phyloP scores from a whole-genome alignment of 2,329 filamentous ascomycete genomes.

The Aspergillus glaucus region DNA sequence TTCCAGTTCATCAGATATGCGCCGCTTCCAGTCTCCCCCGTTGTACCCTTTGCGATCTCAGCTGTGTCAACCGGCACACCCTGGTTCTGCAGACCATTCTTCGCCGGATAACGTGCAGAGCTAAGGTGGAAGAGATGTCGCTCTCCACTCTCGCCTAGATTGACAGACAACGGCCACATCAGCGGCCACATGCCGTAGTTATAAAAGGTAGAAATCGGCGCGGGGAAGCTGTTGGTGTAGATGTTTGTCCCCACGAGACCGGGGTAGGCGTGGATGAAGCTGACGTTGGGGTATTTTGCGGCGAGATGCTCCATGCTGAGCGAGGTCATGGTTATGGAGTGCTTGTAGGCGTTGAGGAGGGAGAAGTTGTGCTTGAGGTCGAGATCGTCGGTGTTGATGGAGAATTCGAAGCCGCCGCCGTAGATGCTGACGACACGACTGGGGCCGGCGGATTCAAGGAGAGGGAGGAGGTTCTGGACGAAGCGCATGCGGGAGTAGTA shows the following conservation, averaged over 20 bases:
- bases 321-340: slow-evolving; percentile 47
- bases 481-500: slow-evolving; percentile 29
- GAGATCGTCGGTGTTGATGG: slow-evolving; percentile 44
- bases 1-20: slow-evolving; percentile 11
- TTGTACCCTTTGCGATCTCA: slow-evolving; percentile 1
- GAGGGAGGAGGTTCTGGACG: slow-evolving; percentile 24
- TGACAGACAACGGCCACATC: slow-evolving; percentile 7
- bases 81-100: background rate
- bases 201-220: too few species aligned
- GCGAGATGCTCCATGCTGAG: slow-evolving; percentile 47
- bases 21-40: slow-evolving; percentile 5
- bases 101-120: slow-evolving; percentile 6
- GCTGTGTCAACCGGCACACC: too few species aligned
- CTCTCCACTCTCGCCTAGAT: slow-evolving; percentile 7
- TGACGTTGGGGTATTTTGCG: slow-evolving; percentile 38
- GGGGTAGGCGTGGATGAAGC: slow-evolving; percentile 47
- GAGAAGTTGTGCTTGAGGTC: slow-evolving; percentile 19
- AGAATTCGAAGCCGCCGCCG: slow-evolving; percentile 46
- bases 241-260: slow-evolving; percentile 44
- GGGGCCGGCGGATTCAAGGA: slow-evolving; percentile 1
- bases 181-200: background rate
- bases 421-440: slow-evolving; percentile 51
- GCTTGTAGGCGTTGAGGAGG: slow-evolving; percentile 20
- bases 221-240: slow-evolving; percentile 6
- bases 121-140: slow-evolving; percentile 10